phyloP scores from a whole-genome alignment of 768 basidiomycete species.

The Rhizopogon vesiculosus region DNA sequence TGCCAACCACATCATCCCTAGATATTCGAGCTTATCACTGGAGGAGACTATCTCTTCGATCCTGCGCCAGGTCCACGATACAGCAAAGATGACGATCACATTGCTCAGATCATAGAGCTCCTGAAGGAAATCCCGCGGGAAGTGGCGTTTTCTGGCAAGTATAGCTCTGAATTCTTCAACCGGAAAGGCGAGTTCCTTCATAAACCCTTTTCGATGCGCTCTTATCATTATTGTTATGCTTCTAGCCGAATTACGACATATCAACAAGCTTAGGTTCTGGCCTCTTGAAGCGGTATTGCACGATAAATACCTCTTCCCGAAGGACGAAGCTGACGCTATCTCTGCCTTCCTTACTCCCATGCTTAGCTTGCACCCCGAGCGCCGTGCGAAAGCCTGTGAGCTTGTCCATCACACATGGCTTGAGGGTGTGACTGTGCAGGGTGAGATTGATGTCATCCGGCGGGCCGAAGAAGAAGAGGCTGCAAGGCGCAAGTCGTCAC shows the following conservation, averaged over 20 bases:
- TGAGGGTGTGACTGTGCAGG: conserved; percentile 79
- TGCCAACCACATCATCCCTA: conserved; percentile 22
- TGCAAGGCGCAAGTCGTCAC: conserved; percentile 12
- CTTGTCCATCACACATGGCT: conserved; percentile 86
- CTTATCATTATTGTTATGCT: neutral
- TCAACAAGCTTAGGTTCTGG: conserved; percentile 92
- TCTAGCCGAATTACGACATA: conserved; percentile 83
- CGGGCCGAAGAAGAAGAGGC: conserved; percentile 55
- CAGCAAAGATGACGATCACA: conserved; percentile 95
- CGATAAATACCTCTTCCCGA: conserved; percentile 95
- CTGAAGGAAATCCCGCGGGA: conserved; percentile 84
- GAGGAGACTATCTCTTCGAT: conserved; percentile 98
- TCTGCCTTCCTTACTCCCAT: conserved; percentile 83
- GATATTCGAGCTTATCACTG: conserved; percentile 94
- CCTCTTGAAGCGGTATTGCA: conserved; percentile 75
- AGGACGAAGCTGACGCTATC: conserved; percentile 75
- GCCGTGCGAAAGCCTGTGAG: conserved; percentile 84
- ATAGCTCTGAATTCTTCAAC: conserved; percentile 92
- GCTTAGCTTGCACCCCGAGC: conserved; percentile 85
- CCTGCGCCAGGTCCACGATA: conserved; percentile 93
- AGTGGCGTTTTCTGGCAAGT: conserved; percentile 87
- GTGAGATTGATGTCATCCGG: conserved; percentile 80
- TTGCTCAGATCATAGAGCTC: conserved; percentile 96
- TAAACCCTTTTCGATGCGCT: neutral
- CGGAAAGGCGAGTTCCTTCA: conserved; percentile 65